A percentile compares a stretch with the other conserved stretches of the same genome.
Evolutionary conservation across 106 monocot species (phyloP).

Genomic region (Phalaenopsis aphrodite): DNA sequence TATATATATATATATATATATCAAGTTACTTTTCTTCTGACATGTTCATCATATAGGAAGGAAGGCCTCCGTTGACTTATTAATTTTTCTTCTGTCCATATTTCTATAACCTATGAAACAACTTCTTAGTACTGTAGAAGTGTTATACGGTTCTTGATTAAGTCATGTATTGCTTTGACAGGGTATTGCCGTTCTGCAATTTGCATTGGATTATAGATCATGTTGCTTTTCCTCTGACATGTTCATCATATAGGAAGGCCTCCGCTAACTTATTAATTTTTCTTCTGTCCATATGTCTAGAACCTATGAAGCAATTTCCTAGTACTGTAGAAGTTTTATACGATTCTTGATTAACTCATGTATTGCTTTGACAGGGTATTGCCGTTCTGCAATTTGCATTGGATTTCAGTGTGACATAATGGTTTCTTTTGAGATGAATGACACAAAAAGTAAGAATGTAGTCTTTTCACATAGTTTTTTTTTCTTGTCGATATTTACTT

Average conservation of each 20-base stretch:
- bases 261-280: not conserved
- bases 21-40: no score
- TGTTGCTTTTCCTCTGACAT: not conserved
- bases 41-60: no score
- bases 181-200: not conserved
- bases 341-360: not conserved
- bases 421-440: conserved; percentile 10
- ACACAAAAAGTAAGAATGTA: conserved; percentile 1
- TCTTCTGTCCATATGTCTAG: not conserved
- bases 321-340: not conserved
- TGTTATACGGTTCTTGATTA: no score
- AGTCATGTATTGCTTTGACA: not conserved
- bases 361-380: not conserved
- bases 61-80: no score
- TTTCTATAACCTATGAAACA: no score
- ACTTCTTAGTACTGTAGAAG: no score
- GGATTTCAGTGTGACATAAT: not conserved
- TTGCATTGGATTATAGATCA: not conserved
- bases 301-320: not conserved
- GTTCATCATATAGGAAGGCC: not conserved
- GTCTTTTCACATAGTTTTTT: not conserved
- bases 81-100: no score
- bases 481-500: not conserved
- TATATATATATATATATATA: no score
- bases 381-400: not conserved